Conservation (phyloP, 768 basidiomycete genomes). For the Panaeolus papilionaceus region DNA sequence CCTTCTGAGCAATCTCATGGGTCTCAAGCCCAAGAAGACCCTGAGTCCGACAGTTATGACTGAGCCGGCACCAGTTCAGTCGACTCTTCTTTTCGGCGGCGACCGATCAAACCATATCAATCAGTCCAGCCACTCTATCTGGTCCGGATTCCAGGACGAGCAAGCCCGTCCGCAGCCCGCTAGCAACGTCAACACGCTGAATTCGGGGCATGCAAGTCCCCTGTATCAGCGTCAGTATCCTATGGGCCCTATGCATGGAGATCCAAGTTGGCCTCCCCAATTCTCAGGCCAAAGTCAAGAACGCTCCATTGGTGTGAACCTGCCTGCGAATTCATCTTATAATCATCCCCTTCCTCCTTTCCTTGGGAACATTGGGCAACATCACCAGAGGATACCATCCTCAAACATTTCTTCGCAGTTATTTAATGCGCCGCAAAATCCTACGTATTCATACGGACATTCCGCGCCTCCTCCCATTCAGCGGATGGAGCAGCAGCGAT, state of each 20-base stretch:
- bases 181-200: conserved; percentile 29
- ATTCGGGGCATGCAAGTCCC: conserved; percentile 37
- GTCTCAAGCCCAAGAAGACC: conserved; percentile 29
- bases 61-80: conserved; percentile 42
- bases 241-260: conserved; percentile 28
- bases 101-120: conserved; percentile 43
- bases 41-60: conserved; percentile 7
- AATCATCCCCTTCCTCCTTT: conserved; percentile 9
- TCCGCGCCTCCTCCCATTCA: conserved; percentile 1
- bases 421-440: conserved; percentile 18
- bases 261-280: conserved; percentile 43
- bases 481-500: background rate
- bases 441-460: background rate
- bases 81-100: conserved; percentile 59
- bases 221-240: conserved; percentile 36
- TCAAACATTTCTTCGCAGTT: conserved; percentile 30
- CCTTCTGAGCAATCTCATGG: conserved; percentile 62
- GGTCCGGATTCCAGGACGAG: conserved; percentile 67
- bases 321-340: background rate
- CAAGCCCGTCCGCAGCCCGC: conserved; percentile 29
- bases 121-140: conserved; percentile 59
- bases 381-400: conserved; percentile 39
- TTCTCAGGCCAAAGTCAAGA: conserved; percentile 36
- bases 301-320: background rate
- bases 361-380: conserved; percentile 14